Percentiles rank a stretch among this genome's conserved stretches.
Evolutionary conservation across 306 rosid genomes (phyloP).

Genomic region (Acacia acuminata): DNA sequence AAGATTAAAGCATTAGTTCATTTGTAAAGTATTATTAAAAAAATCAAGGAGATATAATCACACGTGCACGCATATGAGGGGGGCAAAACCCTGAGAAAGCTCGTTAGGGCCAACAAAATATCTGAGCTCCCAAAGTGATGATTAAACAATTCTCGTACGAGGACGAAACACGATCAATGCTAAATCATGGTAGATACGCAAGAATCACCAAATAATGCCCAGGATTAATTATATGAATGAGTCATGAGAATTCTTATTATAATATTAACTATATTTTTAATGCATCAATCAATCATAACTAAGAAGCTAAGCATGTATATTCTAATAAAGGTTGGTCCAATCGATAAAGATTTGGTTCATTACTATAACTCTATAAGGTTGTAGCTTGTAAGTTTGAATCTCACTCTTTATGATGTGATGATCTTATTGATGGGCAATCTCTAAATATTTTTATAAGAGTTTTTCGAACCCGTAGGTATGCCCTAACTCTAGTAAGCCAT

Average conservation of each 20-base stretch:
- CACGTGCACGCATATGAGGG: constrained; percentile 4
- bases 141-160: neutral
- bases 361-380: no score
- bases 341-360: no score
- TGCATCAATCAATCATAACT: no score
- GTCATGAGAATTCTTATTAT: neutral
- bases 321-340: no score
- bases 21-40: neutral
- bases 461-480: no score
- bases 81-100: constrained; percentile 8
- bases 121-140: neutral
- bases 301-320: no score
- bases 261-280: no score
- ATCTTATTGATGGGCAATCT: no score
- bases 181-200: constrained; percentile 24
- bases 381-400: no score
- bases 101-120: constrained; percentile 1
- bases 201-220: neutral
- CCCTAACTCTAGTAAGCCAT: no score
- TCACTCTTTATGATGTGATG: no score
- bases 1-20: neutral
- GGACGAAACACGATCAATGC: constrained; percentile 11
- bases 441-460: no score
- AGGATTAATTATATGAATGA: neutral
- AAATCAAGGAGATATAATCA: constrained; percentile 4